Conservation (phyloP, 2,329 filamentous ascomycete species). For the Curvularia verruculosa region DNA sequence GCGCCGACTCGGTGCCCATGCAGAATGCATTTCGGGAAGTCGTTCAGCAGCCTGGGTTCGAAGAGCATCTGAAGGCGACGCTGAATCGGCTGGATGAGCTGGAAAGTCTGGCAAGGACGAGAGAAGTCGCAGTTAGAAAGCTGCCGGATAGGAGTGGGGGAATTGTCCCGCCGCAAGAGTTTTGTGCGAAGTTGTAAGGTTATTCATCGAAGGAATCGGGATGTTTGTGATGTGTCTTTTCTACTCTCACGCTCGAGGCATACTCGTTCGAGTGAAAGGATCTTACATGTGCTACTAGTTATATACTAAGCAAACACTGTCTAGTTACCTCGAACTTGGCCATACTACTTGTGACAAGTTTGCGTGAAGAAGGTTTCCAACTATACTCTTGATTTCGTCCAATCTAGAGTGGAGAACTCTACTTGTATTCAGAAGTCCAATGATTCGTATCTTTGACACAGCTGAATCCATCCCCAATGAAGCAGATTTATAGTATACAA, state of each 20-base stretch:
- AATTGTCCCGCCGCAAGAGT: conserved; percentile 38
- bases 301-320: too few species aligned
- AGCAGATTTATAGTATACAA: background rate
- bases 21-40: conserved; percentile 87
- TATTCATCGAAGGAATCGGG: background rate
- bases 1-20: conserved; percentile 95
- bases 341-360: too few species aligned
- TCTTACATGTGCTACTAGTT: too few species aligned
- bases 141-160: conserved; percentile 36
- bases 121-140: conserved; percentile 91
- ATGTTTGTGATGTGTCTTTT: too few species aligned
- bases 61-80: conserved; percentile 79
- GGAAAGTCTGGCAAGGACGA: conserved; percentile 87
- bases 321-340: too few species aligned
- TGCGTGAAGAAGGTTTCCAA: too few species aligned
- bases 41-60: conserved; percentile 75
- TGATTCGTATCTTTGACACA: background rate
- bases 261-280: too few species aligned
- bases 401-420: too few species aligned
- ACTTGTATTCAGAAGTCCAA: too few species aligned
- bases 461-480: background rate
- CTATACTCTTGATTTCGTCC: too few species aligned
- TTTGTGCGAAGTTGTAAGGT: conserved; percentile 36
- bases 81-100: conserved; percentile 84
- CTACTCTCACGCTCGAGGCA: too few species aligned